Base-by-base conservation (phyloP, 768 basidiomycete genomes). In the Pulveroboletus sp. region DNA sequence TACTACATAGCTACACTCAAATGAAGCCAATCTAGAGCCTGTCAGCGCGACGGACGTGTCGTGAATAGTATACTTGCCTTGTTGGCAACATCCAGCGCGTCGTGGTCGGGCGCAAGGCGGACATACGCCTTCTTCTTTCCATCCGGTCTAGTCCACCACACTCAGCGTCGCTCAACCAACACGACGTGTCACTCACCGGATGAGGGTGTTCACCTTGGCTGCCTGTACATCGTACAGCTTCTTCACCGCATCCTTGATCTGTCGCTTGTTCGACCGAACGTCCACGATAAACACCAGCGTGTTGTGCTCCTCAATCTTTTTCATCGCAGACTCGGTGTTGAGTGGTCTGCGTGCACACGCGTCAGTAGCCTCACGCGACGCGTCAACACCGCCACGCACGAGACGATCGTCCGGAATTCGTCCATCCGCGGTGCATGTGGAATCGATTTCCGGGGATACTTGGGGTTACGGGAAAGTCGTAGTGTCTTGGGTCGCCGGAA, bases 241-340 rank as follows among this genome's bases (percentile, higher is more conserved):
- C 84, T 97, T 97, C 62, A 99, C 94, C 2, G 97, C 97, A 62
- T 97, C 92, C 83, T 94, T 95, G 77, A 98, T 98, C 73, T 99
- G 93, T 40, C 93, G 84, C 82, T 99, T 99, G 84, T 97, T 99
- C 59, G 92, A 76, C 69, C 83, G 85, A 71, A 97, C 65, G 72
- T 97, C 94, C 45, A 97, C 94, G 52, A 98, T 86, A 79, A 98
- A 99, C 51, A 99, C 97, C 50, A 98, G 82, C 27, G 97, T 99
- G 75, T 99, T 98, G 80, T 97, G 86, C 72, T 97, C 95, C 80
- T 99, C 95, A 50, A 99, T 99, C 83, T 99, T 97, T 83, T 97
- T 95, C 95, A 98, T 97, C 54, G 95, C 94, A 12, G 84, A 87
- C 72, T 98, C 94, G 14, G 93, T 95, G 84, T 93, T 95, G 70